Evolutionary conservation across 164 flowering plant genomes (phyloP), one percentile per base, ranked within the genome.

Genomic region (Piper betle): DNA sequence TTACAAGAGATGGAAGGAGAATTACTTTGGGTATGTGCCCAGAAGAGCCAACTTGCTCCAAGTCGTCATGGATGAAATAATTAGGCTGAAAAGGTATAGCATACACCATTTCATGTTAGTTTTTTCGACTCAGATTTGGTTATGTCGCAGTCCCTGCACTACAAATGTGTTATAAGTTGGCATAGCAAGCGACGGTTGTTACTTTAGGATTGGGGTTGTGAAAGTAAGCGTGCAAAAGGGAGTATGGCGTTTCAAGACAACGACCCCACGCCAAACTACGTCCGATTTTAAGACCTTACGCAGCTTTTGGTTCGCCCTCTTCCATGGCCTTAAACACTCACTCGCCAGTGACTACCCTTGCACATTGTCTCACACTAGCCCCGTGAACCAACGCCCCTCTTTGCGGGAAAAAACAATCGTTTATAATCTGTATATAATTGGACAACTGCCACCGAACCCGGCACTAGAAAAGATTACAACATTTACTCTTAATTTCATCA

Each of bases 191-290:
- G 37, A 19, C 12, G 37, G 37, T 37, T 55, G 37, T 33, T 38
- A 19, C 58, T 55, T 25, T 33, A 2, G 57, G 10, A 39, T 19
- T 25, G 25, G 58, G 16, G 38, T 13, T 55, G 15, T 25, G 12
- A 55, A 38, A 55, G 6, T 39, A 55, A 6, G 38, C 50, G 12
- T 33, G 39, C 33, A 33, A 33, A 55, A 13, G 12, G 25, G 37
- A 55, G 33, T 25, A 7, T 19, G 38, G 58, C 58, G 58, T 55
- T 55, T 19, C 16, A 38, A 6, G 58, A 55, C 58, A 55, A 33
- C 39, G 58, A 55, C 58, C 13, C 58, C 58, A 55, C 58, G 58
- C 58, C 58, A 55, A 55, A 55, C 55, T 55, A 38, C 58, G 33
- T 38, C 39, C 58, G 33, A 33, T 25, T 9, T 55, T 55, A 55